phyloP scores from a whole-genome alignment of 2,329 filamentous ascomycete species.

The Ploettnerulaceae sp. region DNA sequence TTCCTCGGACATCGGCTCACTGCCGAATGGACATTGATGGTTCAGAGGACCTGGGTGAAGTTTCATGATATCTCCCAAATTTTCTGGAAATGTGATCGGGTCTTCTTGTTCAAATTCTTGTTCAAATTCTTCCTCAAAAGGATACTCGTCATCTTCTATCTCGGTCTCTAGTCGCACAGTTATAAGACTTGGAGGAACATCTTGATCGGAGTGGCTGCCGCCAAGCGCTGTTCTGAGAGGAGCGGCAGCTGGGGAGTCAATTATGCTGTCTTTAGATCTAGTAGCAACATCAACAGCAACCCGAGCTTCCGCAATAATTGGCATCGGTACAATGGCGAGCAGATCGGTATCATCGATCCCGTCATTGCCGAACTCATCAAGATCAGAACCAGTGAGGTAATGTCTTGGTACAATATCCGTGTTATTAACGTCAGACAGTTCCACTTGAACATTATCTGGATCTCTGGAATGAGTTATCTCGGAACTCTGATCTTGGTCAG shows the following conservation, averaged over 20 bases:
- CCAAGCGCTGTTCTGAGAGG: neutral
- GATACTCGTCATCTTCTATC: conserved; percentile 27
- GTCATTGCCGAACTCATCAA: conserved; percentile 24
- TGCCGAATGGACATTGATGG: conserved; percentile 13
- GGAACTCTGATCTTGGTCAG: no score
- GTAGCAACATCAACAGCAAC: neutral
- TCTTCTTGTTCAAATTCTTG: no score
- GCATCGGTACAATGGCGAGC: conserved; percentile 17
- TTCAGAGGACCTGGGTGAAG: conserved; percentile 22
- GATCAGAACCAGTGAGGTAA: conserved; percentile 3
- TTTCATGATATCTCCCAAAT: conserved; percentile 16
- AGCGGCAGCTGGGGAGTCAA: neutral
- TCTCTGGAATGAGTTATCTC: neutral
- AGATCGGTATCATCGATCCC: conserved; percentile 28
- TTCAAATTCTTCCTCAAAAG: conserved; percentile 23
- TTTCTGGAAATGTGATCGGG: conserved; percentile 23
- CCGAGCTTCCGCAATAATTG: conserved; percentile 2
- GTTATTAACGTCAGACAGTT: conserved; percentile 11
- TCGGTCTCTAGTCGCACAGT: neutral
- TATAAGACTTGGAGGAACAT: neutral
- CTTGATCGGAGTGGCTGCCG: neutral
- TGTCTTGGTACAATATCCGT: neutral
- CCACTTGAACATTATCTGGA: conserved; percentile 6
- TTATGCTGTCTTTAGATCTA: no score
- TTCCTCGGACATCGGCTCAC: conserved; percentile 17